These are phyloP conservation scores for Pulchroboletus neoregius DNA, from an alignment of 1,284 basidiomycete species.

Conservation along the genomic window DNA sequence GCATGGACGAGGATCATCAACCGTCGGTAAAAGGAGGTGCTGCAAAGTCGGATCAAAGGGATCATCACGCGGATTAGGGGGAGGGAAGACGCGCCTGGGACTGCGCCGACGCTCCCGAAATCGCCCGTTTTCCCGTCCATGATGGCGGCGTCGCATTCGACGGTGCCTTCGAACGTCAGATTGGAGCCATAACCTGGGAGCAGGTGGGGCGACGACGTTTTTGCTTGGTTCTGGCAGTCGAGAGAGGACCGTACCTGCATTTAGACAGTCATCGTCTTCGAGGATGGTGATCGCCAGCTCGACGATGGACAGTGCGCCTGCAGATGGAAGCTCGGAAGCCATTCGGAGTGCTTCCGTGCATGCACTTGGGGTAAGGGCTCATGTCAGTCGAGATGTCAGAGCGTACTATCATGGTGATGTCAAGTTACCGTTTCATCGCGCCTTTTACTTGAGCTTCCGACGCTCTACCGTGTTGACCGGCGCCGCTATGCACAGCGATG, in stretches of 20 bases:
- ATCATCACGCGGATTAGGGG: neutral
- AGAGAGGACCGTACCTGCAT: constrained; percentile 49
- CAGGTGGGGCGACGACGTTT: no score
- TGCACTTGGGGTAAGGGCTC: constrained; percentile 38
- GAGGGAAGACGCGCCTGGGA: constrained; percentile 45
- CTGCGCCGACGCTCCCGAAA: constrained; percentile 69
- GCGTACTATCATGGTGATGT: no score
- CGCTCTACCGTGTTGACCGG: constrained; percentile 49
- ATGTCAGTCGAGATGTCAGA: constrained; percentile 3
- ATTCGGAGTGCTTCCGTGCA: constrained; percentile 38
- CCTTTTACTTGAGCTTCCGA: constrained; percentile 49
- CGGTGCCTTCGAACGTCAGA: constrained; percentile 59
- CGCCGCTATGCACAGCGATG: constrained; percentile 66
- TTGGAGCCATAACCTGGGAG: constrained; percentile 67
- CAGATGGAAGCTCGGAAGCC: constrained; percentile 12
- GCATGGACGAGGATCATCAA: no score
- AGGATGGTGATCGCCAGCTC: constrained; percentile 51
- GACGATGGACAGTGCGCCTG: constrained; percentile 41
- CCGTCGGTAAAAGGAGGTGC: no score
- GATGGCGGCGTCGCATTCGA: constrained; percentile 75
- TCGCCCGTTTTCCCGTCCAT: constrained; percentile 51
- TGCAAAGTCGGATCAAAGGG: no score
- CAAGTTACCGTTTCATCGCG: constrained; percentile 46
- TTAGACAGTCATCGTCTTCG: constrained; percentile 59
- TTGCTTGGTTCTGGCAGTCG: no score